Evolutionary conservation across 164 flowering plant genomes (phyloP).

Genomic region (Chimonanthus praecox): DNA sequence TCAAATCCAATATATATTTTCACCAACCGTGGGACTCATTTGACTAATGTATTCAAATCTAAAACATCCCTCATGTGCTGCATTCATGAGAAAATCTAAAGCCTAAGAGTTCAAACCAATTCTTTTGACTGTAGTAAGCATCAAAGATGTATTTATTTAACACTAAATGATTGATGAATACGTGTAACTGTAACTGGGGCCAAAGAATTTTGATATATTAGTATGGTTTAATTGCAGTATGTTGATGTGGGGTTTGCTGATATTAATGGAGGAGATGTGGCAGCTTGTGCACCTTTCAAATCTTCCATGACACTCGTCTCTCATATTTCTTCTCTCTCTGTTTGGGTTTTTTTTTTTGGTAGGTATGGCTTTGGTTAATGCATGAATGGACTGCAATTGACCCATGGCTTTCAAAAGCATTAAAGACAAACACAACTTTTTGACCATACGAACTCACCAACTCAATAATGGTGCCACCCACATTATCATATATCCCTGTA

Average conservation of each 20-base stretch:
- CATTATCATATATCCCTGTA: not conserved
- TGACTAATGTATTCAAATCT: too few relatives aligned
- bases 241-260: not conserved
- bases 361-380: not conserved
- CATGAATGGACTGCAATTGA: not conserved
- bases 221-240: not conserved
- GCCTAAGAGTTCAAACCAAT: too few relatives aligned
- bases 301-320: not conserved
- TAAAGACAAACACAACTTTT: not conserved
- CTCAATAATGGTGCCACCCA: not conserved
- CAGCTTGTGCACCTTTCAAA: not conserved
- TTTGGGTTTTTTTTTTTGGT: not conserved
- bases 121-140: too few relatives aligned
- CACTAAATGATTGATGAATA: too few relatives aligned
- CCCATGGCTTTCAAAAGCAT: not conserved
- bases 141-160: too few relatives aligned
- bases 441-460: not conserved
- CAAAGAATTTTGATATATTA: too few relatives aligned
- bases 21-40: too few relatives aligned
- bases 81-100: too few relatives aligned
- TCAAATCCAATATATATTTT: too few relatives aligned
- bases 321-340: not conserved
- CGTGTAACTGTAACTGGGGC: too few relatives aligned
- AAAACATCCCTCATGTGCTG: too few relatives aligned
- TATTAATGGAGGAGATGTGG: not conserved